Percentiles rank a stretch among this genome's conserved stretches.
Evolutionary conservation across 768 basidiomycete species (phyloP).

Genomic region (Rubroboletus pulcherrimus): DNA sequence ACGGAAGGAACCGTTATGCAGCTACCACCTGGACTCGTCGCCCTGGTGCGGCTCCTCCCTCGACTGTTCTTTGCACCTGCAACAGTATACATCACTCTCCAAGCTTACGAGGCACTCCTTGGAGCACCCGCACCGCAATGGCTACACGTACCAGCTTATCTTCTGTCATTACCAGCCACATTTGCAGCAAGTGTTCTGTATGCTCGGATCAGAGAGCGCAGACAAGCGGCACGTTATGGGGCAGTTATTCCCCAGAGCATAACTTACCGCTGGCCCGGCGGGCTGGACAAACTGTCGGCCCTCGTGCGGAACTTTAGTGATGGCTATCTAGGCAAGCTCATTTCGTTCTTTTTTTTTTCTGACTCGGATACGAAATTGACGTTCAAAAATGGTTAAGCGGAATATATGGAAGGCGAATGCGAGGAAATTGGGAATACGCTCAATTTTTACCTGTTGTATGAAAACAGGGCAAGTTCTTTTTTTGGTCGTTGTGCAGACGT

Average conservation of each 20-base stretch:
- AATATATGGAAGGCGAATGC: conserved; percentile 7
- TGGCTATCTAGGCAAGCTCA: conserved; percentile 47
- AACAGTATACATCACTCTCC: conserved; percentile 11
- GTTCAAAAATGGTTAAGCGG: conserved; percentile 9
- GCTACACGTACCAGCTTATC: conserved; percentile 13
- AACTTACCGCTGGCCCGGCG: conserved; percentile 40
- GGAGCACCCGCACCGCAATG: conserved; percentile 6
- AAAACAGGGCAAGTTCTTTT: conserved; percentile 21
- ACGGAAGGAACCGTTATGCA: neutral
- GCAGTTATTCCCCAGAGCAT: conserved; percentile 43
- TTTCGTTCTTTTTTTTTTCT: neutral
- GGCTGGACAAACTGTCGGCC: conserved; percentile 41
- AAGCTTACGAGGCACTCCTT: conserved; percentile 7
- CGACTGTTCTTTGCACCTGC: conserved; percentile 20
- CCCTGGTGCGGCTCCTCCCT: conserved; percentile 30
- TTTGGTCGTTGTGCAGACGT: neutral
- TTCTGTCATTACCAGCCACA: conserved; percentile 25
- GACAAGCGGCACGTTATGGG: conserved; percentile 41
- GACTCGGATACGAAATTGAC: neutral
- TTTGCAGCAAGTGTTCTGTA: conserved; percentile 33
- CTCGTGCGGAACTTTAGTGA: conserved; percentile 37
- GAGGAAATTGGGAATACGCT: conserved; percentile 23
- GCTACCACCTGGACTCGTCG: conserved; percentile 32
- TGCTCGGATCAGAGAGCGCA: conserved; percentile 40
- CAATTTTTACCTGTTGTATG: conserved; percentile 22